Conservation (phyloP, 1,284 basidiomycete species). For the Malassezia furfur region DNA sequence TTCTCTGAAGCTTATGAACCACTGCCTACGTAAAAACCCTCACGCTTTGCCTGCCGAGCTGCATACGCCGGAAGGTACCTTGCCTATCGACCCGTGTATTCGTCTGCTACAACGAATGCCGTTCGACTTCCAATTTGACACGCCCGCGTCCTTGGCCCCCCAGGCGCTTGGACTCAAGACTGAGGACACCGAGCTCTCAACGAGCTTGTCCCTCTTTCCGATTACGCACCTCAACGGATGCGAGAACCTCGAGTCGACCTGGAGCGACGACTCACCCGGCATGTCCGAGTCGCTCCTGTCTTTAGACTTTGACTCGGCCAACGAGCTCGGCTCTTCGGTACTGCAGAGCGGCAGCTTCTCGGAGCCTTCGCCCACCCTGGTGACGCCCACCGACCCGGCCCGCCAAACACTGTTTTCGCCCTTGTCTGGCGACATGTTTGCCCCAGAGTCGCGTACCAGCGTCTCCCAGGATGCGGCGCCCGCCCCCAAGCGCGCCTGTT, state of each 20-base stretch:
- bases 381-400: neutral
- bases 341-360: constrained; percentile 3
- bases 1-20: constrained; percentile 15
- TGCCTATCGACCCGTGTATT: neutral
- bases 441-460: neutral
- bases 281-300: constrained; percentile 15
- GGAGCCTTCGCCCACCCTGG: neutral
- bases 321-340: constrained; percentile 1
- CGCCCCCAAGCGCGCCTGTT: neutral
- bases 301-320: constrained; percentile 12
- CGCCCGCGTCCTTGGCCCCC: neutral
- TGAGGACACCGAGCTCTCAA: constrained; percentile 3
- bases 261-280: constrained; percentile 13
- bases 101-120: neutral
- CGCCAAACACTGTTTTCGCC: constrained; percentile 3
- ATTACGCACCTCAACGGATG: neutral
- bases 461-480: neutral
- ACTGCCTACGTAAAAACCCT: neutral
- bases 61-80: neutral
- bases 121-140: neutral
- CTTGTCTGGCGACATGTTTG: neutral
- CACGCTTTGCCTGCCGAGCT: neutral
- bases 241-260: constrained; percentile 3
- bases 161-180: neutral
- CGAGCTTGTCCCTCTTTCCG: neutral